Evolutionary conservation across 129 eudicot genomes (phyloP).

Genomic region (Arctium lappa): DNA sequence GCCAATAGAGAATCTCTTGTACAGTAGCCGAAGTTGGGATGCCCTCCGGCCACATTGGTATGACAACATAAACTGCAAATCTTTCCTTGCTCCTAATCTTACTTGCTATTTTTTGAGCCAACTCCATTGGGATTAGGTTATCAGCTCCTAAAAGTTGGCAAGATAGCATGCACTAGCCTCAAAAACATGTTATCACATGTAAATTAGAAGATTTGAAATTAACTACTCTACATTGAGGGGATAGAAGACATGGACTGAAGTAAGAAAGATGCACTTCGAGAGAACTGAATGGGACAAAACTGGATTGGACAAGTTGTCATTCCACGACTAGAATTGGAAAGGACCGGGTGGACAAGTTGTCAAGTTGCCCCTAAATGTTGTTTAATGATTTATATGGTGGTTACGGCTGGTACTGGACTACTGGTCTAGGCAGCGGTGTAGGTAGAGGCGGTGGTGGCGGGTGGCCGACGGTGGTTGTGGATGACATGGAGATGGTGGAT

Average conservation of each 20-base stretch:
- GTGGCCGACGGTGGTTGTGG: too few relatives aligned
- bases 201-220: background rate
- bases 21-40: slow-evolving; percentile 64
- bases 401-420: too few relatives aligned
- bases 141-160: slow-evolving; percentile 72
- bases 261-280: background rate
- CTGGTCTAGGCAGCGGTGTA: too few relatives aligned
- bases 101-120: slow-evolving; percentile 83
- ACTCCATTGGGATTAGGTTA: slow-evolving; percentile 92
- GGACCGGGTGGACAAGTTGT: too few relatives aligned
- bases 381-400: too few relatives aligned
- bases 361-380: too few relatives aligned
- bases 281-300: too few relatives aligned
- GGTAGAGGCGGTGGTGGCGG: too few relatives aligned
- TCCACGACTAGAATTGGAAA: too few relatives aligned
- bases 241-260: background rate
- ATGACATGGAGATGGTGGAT: too few relatives aligned
- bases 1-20: slow-evolving; percentile 97
- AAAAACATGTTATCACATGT: slow-evolving; percentile 13
- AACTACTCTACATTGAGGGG: background rate
- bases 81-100: slow-evolving; percentile 83
- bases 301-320: too few relatives aligned
- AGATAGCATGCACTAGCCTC: slow-evolving; percentile 10
- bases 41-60: slow-evolving; percentile 99
- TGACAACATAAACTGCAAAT: slow-evolving; percentile 78